Percentiles rank a stretch among this genome's conserved stretches.
Conservation (phyloP, 768 basidiomycete species). For the Russula compacta region DNA sequence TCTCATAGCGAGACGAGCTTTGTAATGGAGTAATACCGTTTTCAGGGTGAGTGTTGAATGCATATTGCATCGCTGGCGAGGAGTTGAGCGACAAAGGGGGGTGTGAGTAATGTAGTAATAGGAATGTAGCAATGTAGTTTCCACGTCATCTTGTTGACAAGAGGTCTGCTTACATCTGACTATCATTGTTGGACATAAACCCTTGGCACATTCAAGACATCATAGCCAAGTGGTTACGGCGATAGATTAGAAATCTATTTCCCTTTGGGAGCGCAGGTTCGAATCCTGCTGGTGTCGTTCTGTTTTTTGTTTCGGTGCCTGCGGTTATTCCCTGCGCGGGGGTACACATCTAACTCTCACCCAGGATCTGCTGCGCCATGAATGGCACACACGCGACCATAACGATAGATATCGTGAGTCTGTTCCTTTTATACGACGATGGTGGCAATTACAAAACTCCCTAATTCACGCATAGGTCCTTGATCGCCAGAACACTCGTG, state of each 20-base stretch:
- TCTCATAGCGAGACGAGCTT: too few relatives aligned
- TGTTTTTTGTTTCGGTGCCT: not conserved
- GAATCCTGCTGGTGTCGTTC: constrained; percentile 36
- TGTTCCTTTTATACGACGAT: not conserved
- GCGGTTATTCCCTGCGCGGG: too few relatives aligned
- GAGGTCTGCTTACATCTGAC: too few relatives aligned
- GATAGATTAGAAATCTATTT: constrained; percentile 53
- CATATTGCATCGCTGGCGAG: too few relatives aligned
- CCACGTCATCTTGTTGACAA: too few relatives aligned
- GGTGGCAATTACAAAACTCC: not conserved
- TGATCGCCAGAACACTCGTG: constrained; percentile 63
- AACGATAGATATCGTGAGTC: constrained; percentile 40
- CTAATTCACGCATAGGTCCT: constrained; percentile 39
- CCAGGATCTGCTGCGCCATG: not conserved
- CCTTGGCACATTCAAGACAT: constrained; percentile 30
- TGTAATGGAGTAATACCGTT: too few relatives aligned
- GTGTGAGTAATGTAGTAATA: too few relatives aligned
- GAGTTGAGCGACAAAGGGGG: too few relatives aligned
- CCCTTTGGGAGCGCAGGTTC: constrained; percentile 35
- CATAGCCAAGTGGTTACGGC: constrained; percentile 72
- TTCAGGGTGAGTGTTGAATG: too few relatives aligned
- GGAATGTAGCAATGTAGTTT: too few relatives aligned
- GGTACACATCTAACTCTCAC: too few relatives aligned
- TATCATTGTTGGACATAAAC: too few relatives aligned
- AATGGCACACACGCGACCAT: constrained; percentile 33